Conservation (phyloP, 1,284 basidiomycete species). For the Cryptococcus deneoformans region DNA sequence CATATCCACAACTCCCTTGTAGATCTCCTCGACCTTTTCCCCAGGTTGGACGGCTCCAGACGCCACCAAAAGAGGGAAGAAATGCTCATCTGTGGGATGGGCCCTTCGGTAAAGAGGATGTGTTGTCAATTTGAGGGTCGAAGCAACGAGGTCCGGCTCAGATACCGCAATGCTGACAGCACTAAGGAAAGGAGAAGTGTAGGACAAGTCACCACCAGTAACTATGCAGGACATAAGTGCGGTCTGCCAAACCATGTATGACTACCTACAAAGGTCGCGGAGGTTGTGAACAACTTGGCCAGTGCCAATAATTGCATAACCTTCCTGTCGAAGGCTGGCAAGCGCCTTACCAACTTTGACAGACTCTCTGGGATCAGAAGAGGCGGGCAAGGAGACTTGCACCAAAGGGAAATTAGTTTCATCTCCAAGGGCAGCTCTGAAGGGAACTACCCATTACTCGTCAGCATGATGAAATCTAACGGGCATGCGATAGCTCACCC, state of each 20-base stretch:
- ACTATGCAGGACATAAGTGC: conserved; percentile 9
- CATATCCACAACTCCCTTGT: conserved; percentile 15
- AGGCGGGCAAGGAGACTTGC: conserved; percentile 51
- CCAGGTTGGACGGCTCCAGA: conserved; percentile 25
- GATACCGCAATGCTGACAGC: conserved; percentile 20
- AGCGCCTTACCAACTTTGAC: conserved; percentile 50
- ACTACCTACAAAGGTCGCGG: conserved; percentile 37
- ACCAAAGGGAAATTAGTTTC: conserved; percentile 45
- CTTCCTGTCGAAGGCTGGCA: conserved; percentile 36
- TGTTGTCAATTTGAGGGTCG: conserved; percentile 23
- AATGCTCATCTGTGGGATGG: conserved; percentile 48
- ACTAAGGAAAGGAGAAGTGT: conserved; percentile 30
- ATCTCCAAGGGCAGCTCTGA: conserved; percentile 47
- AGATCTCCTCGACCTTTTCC: conserved; percentile 33
- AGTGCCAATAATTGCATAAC: conserved; percentile 42
- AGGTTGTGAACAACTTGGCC: conserved; percentile 49
- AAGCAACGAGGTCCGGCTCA: conserved; percentile 15
- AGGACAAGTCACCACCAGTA: conserved; percentile 19
- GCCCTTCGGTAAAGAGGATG: conserved; percentile 39
- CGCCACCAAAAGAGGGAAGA: conserved; percentile 42
- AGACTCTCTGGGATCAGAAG: conserved; percentile 33
- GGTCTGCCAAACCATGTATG: neutral
- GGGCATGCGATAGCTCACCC: conserved; percentile 24
- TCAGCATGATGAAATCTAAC: neutral
- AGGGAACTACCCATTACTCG: conserved; percentile 41